phyloP scores from a whole-genome alignment of 805 yeast genomes.

The Metschnikowia gruessii region DNA sequence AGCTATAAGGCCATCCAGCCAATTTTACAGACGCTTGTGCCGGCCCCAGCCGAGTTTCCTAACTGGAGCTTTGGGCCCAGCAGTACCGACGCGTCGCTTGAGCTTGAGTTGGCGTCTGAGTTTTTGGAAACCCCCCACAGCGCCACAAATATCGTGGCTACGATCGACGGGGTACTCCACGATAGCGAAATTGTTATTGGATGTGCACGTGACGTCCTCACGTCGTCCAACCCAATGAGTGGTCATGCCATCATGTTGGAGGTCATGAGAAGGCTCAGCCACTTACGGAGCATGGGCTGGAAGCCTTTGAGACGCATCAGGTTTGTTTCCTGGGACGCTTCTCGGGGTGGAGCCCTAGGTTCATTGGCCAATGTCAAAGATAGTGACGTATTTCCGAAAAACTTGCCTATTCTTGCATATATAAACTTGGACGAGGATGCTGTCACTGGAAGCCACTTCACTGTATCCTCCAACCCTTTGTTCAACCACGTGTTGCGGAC shows the following conservation, averaged over 20 bases:
- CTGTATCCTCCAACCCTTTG: slow-evolving; percentile 36
- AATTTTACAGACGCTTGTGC: slow-evolving; percentile 14
- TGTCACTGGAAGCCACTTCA: slow-evolving; percentile 36
- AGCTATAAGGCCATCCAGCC: slow-evolving; percentile 15
- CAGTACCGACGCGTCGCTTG: slow-evolving; percentile 7
- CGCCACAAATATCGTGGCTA: slow-evolving; percentile 32
- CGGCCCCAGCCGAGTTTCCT: slow-evolving; percentile 8
- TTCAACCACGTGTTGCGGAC: slow-evolving; percentile 30
- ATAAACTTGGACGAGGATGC: slow-evolving; percentile 41
- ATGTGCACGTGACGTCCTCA: slow-evolving; percentile 38
- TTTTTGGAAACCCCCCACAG: slow-evolving; percentile 1
- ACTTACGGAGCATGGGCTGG: slow-evolving; percentile 38
- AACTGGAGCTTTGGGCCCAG: slow-evolving; percentile 16
- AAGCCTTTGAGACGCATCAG: slow-evolving; percentile 39
- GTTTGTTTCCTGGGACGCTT: slow-evolving; percentile 43
- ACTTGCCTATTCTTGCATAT: slow-evolving; percentile 31
- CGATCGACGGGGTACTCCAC: slow-evolving; percentile 35
- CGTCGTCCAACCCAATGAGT: slow-evolving; percentile 36
- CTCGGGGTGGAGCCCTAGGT: slow-evolving; percentile 34
- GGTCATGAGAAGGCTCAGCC: slow-evolving; percentile 34
- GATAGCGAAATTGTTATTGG: slow-evolving; percentile 43
- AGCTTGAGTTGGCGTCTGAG: slow-evolving; percentile 8
- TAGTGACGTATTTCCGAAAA: slow-evolving; percentile 18
- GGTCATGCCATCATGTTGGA: slow-evolving; percentile 41
- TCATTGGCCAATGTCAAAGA: slow-evolving; percentile 25